These are phyloP conservation scores for Setomelanomma holmii DNA, from an alignment of 2,329 filamentous ascomycete species.

Conservation along the genomic window DNA sequence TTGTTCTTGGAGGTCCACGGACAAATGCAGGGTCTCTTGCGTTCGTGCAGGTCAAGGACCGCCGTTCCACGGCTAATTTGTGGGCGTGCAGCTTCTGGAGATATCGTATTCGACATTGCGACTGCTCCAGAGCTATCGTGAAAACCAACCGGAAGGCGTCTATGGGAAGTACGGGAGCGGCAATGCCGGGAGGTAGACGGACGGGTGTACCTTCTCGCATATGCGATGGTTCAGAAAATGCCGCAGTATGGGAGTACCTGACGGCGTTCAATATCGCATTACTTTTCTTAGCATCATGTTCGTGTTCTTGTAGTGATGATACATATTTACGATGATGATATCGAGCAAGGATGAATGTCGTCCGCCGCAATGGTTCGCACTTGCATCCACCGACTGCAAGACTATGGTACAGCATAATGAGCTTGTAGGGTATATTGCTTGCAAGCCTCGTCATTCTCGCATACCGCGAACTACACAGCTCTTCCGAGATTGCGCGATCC, in stretches of 20 bases:
- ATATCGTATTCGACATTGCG: constrained; percentile 1
- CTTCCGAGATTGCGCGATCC: background rate
- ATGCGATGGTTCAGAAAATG: background rate
- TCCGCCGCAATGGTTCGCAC: constrained; percentile 17
- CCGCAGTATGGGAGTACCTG: constrained; percentile 9
- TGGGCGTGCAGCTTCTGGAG: background rate
- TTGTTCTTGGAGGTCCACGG: background rate
- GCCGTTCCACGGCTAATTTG: constrained; percentile 3
- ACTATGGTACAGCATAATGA: constrained; percentile 19
- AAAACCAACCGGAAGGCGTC: constrained; percentile 1
- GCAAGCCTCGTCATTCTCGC: background rate
- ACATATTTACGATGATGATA: constrained; percentile 12
- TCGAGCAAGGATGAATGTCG: constrained; percentile 16
- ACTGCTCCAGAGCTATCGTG: background rate
- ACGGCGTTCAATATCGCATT: constrained; percentile 5
- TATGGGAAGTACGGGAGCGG: constrained; percentile 1
- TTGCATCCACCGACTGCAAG: constrained; percentile 10
- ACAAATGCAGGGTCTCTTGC: constrained; percentile 11
- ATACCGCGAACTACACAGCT: background rate
- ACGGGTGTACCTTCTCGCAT: background rate
- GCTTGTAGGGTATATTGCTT: constrained; percentile 6
- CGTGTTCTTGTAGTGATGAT: constrained; percentile 14
- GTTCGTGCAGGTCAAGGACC: background rate
- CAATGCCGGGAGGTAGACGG: constrained; percentile 4
- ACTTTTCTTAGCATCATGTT: constrained; percentile 8